Conservation (phyloP, 192 early-diverging fungal genomes). For the Helicostylum pulchrum region DNA sequence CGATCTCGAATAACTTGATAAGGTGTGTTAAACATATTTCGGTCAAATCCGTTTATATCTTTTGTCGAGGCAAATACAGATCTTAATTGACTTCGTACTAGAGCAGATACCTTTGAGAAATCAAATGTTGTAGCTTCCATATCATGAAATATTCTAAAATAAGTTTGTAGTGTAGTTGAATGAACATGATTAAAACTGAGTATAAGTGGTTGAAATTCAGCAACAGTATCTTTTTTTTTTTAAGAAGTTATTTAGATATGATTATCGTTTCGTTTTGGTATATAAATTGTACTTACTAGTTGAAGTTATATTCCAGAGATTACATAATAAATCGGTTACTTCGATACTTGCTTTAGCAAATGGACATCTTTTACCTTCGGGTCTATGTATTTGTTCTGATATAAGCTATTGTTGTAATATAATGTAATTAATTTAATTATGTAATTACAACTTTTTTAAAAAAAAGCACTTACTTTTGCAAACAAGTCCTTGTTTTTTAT, state of each 20-base stretch:
- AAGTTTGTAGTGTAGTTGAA: constrained; percentile 48
- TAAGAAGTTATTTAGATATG: background rate
- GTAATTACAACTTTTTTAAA: background rate
- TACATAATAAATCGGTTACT: constrained; percentile 62
- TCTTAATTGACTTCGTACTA: constrained; percentile 63
- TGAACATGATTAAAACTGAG: constrained; percentile 59
- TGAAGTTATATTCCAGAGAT: constrained; percentile 66
- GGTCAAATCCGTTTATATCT: constrained; percentile 50
- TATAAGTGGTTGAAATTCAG: constrained; percentile 62
- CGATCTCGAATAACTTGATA: constrained; percentile 61
- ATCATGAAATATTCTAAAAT: constrained; percentile 60
- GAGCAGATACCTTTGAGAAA: constrained; percentile 50
- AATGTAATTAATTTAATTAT: background rate
- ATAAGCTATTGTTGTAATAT: constrained; percentile 35
- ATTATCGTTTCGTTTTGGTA: too few relatives aligned
- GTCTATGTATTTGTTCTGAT: constrained; percentile 41
- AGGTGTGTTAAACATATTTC: constrained; percentile 57
- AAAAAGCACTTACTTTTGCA: constrained; percentile 33
- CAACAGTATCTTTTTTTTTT: constrained; percentile 22
- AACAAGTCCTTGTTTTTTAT: constrained; percentile 41
- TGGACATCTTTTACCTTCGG: constrained; percentile 49
- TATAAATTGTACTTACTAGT: constrained; percentile 47
- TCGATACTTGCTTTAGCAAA: constrained; percentile 61
- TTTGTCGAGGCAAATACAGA: constrained; percentile 35
- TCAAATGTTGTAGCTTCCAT: constrained; percentile 56